Evolutionary conservation across 2,329 filamentous ascomycete genomes (phyloP), one percentile per base, ranked within the genome.

Genomic region (Stemphylium beticola): DNA sequence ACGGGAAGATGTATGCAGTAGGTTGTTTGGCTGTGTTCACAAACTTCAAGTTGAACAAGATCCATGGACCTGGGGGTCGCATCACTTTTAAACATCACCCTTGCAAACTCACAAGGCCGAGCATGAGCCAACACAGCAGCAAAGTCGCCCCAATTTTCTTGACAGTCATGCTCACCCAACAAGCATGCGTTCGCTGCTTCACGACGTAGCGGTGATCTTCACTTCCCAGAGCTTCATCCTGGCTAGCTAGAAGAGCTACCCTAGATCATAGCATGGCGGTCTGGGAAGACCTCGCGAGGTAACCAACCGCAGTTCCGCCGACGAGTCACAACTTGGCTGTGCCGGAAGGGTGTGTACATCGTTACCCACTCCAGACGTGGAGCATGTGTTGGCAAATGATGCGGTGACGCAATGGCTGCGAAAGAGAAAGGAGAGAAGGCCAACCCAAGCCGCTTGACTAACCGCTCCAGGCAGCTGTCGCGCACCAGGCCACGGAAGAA

Each of bases 321-420:
- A 37, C 46, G 43, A 51, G 39, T 55, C 42, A 48, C 43, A 38
- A 36, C n/a, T 20, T 36, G 8, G 22, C 38, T 26, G 22, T 17
- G 37, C 20, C 45, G 44, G 41, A 14, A 11, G 33, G 26, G 31
- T 12, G 26, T 51, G 65, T 53, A 42, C 57, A 68, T 67, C 60
- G 39, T 65, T 61, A 52, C 66, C 62, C 22, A 46, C 39, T 49
- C 49, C 39, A 59, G 57, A 41, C 53, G 43, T 34, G 33, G 39
- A 38, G 40, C 32, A 24, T 53, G 22, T 14, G 53, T 41, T 61
- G 53, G 53, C 56, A 47, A 47, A 20, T 51, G 29, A 39, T 26
- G 29, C 34, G 51, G 62, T 68, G 68, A 69, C 60, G 65, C 60
- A 64, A 56, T 54, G 52, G 59, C 52, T 45, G 43, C 40, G 49